phyloP scores from a whole-genome alignment of 768 basidiomycete species.

The Goffeauzyma gilvescens region DNA sequence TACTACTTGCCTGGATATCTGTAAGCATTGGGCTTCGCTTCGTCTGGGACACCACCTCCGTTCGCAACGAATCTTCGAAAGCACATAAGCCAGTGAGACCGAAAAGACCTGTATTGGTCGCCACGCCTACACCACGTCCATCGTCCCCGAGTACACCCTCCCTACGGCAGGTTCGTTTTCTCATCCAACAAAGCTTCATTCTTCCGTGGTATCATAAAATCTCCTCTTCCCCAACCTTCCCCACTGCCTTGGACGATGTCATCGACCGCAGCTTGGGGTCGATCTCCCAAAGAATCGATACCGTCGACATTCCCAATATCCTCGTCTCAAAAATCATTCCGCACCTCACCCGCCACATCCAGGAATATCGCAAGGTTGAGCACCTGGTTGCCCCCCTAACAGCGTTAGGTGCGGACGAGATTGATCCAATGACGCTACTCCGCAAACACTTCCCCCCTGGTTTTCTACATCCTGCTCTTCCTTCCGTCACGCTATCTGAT shows the following conservation, averaged over 20 bases:
- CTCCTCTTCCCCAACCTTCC: slow-evolving; percentile 74
- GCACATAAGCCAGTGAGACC: too few species aligned
- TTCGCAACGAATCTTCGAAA: too few species aligned
- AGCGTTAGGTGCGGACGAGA: background rate
- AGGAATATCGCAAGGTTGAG: slow-evolving; percentile 79
- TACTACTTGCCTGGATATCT: too few species aligned
- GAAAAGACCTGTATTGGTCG: too few species aligned
- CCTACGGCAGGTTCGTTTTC: too few species aligned
- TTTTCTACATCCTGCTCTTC: slow-evolving; percentile 62
- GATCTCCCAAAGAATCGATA: slow-evolving; percentile 41
- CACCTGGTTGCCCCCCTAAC: slow-evolving; percentile 16
- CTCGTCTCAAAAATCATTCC: slow-evolving; percentile 70
- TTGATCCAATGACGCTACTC: slow-evolving; percentile 3
- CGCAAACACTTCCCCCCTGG: slow-evolving; percentile 4
- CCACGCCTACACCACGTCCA: too few species aligned
- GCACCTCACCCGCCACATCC: slow-evolving; percentile 71
- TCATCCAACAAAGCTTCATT: slow-evolving; percentile 73
- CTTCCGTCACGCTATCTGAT: slow-evolving; percentile 70
- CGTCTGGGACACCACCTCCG: too few species aligned
- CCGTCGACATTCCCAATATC: slow-evolving; percentile 53
- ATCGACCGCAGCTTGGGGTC: slow-evolving; percentile 49
- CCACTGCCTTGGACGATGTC: slow-evolving; percentile 56
- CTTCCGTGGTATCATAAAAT: slow-evolving; percentile 71
- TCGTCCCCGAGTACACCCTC: too few species aligned
- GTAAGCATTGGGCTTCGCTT: too few species aligned